Percentiles rank a stretch among this genome's conserved stretches.
Conservation (phyloP, 106 monocot genomes). For the Acorus gramineus region DNA sequence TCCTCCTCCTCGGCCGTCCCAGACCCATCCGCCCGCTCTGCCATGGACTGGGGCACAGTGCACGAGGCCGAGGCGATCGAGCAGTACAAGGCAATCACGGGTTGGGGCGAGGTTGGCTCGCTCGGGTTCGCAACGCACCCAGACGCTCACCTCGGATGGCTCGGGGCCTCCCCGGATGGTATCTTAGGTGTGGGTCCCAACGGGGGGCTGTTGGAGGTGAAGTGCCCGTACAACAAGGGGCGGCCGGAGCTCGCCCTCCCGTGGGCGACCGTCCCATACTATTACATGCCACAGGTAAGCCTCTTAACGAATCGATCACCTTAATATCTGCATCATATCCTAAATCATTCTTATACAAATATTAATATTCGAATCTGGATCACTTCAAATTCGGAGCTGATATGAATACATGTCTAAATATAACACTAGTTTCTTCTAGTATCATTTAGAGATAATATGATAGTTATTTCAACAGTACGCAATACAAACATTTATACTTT, state of each 20-base stretch:
- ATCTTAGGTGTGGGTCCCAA: constrained; percentile 36
- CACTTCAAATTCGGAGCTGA: too few species aligned
- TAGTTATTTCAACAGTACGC: too few species aligned
- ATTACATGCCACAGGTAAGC: constrained; percentile 67
- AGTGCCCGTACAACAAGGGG: constrained; percentile 95
- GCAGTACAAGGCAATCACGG: constrained; percentile 72
- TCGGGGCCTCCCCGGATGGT: constrained; percentile 92
- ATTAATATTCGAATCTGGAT: too few species aligned
- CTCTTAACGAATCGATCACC: too few species aligned
- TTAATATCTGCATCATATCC: too few species aligned
- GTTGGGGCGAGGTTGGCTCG: constrained; percentile 38
- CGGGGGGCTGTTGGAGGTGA: constrained; percentile 86
- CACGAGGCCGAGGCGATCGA: constrained; percentile 66
- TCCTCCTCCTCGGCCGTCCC: constrained; percentile 13
- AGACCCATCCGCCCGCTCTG: constrained; percentile 44
- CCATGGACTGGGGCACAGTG: constrained; percentile 78
- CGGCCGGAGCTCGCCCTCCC: constrained; percentile 79
- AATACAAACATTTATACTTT: too few species aligned
- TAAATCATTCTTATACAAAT: too few species aligned
- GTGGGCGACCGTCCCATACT: constrained; percentile 73
- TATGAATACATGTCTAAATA: too few species aligned
- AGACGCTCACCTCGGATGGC: constrained; percentile 54
- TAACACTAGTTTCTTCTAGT: too few species aligned
- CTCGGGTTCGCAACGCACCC: constrained; percentile 73
- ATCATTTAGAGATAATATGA: too few species aligned